These are phyloP conservation scores for Lignosus rhinocerotis DNA, from an alignment of 1,284 basidiomycete genomes.

Conservation along the genomic window DNA sequence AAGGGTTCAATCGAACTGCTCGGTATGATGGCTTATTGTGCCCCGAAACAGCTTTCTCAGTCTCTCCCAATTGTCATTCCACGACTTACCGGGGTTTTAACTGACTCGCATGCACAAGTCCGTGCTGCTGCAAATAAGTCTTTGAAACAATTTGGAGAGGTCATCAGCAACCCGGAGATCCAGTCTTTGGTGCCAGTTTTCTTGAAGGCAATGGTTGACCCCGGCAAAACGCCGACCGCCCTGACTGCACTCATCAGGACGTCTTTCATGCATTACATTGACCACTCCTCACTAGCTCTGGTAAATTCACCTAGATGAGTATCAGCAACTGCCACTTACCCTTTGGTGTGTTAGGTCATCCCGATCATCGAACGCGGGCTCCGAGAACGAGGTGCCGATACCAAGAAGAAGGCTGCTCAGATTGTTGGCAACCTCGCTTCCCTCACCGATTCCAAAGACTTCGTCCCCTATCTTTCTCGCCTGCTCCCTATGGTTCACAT, in stretches of 20 bases:
- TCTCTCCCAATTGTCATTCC: constrained; percentile 98
- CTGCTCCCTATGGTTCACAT: constrained; percentile 91
- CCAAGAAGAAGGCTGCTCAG: constrained; percentile 94
- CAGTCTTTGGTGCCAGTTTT: constrained; percentile 90
- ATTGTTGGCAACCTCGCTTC: constrained; percentile 97
- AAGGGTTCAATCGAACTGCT: constrained; percentile 98
- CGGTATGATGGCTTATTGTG: constrained; percentile 99
- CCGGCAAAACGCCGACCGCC: constrained; percentile 87
- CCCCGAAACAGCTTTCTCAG: constrained; percentile 91
- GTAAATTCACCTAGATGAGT: constrained; percentile 42
- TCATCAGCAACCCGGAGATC: constrained; percentile 93
- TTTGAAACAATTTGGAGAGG: constrained; percentile 97
- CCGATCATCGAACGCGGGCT: constrained; percentile 96
- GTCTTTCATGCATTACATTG: constrained; percentile 98
- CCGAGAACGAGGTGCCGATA: constrained; percentile 89
- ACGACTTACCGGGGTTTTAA: constrained; percentile 90
- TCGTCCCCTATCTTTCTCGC: constrained; percentile 90
- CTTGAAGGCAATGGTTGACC: constrained; percentile 96
- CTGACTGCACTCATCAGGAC: constrained; percentile 86
- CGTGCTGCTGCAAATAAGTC: constrained; percentile 92
- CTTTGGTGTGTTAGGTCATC: constrained; percentile 61
- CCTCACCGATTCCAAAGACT: constrained; percentile 94
- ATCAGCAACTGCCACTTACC: constrained; percentile 12
- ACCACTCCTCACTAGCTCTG: constrained; percentile 95
- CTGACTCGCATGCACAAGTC: constrained; percentile 98